Percentiles rank a stretch among this genome's conserved stretches.
Conservation (phyloP, 768 basidiomycete genomes). For the Gloeophyllum trabeum region DNA sequence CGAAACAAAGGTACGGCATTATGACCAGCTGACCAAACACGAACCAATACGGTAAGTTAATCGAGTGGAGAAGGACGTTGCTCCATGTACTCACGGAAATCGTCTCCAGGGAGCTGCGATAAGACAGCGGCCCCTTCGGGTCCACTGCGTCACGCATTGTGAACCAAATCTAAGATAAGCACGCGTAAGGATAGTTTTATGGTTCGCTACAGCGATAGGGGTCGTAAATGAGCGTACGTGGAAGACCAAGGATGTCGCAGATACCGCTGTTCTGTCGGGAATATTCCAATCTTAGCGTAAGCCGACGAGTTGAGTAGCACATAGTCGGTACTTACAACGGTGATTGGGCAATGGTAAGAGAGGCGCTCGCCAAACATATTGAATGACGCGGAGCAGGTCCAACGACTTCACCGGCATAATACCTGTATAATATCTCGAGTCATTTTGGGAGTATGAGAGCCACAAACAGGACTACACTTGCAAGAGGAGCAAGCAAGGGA, state of each 20-base stretch:
- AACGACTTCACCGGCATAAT: conserved; percentile 6
- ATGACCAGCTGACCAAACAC: neutral
- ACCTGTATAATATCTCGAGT: too few relatives aligned
- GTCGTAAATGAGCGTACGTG: conserved; percentile 6
- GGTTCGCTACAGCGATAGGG: neutral
- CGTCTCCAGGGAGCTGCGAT: neutral
- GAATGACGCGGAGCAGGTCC: conserved; percentile 6
- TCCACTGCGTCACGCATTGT: neutral
- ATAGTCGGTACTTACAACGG: conserved; percentile 4
- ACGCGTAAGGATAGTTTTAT: neutral
- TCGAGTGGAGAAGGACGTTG: neutral
- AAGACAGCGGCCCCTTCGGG: neutral
- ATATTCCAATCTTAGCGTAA: neutral
- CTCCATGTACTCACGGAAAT: neutral
- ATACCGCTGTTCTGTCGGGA: conserved; percentile 5
- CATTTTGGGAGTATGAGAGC: neutral
- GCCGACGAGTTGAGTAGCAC: neutral
- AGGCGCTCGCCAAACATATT: conserved; percentile 7
- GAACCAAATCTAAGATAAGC: neutral
- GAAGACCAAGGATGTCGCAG: conserved; percentile 6
- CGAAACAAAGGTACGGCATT: neutral
- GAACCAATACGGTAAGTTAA: neutral
- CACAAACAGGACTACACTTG: conserved; percentile 1
- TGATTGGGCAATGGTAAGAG: conserved; percentile 7
- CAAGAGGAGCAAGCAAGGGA: conserved; percentile 7